Evolutionary conservation across 2,329 filamentous ascomycete species (phyloP), one percentile per base, ranked within the genome.

Genomic region (Diaporthe ilicicola): DNA sequence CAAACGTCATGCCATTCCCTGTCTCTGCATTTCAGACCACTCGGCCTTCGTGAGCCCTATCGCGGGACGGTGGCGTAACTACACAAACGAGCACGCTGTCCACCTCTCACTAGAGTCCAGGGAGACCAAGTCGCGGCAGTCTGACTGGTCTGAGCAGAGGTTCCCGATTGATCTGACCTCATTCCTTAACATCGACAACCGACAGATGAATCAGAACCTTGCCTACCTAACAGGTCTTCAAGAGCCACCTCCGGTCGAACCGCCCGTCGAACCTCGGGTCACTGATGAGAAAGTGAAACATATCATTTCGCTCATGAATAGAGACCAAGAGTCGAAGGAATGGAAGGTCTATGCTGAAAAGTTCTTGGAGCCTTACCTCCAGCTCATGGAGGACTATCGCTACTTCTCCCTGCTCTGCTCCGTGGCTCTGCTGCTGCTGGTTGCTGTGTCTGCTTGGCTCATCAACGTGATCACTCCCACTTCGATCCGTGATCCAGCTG

Each of bases 191-290:
- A 84, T 87, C 71, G 85, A 87, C 74, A 82, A 84, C 34, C 81
- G 85, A 61, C 86, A 88, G 77, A 84, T 88, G 82, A 88, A 87
- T 75, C 81, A 85, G 71, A 86, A 87, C 73, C 76, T 88, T 27
- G 84, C 85, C n/a, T 84, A 83, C 69, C 76, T 88, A 48, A 86
- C 85, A 9, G 81, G 81, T 4, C 75, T 84, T 37, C 73, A 75
- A 15, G 77, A 79, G 24, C 46, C 73, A 37, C 8, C 19, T 24
- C 56, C 53, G 6, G 50, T 56, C 6, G 64, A n/a, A n/a, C n/a
- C n/a, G n/a, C n/a, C n/a, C n/a, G n/a, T n/a, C n/a, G n/a, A n/a
- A 37, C 8, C 19, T 24, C 56, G 46, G 6, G 50, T 56, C 6
- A 59, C 37, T 24, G 73, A 65, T n/a, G 74, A 72, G 51, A 61